Evolutionary conservation across 169 alveolate genomes (phyloP).

Genomic region (Plasmodium relictum): DNA sequence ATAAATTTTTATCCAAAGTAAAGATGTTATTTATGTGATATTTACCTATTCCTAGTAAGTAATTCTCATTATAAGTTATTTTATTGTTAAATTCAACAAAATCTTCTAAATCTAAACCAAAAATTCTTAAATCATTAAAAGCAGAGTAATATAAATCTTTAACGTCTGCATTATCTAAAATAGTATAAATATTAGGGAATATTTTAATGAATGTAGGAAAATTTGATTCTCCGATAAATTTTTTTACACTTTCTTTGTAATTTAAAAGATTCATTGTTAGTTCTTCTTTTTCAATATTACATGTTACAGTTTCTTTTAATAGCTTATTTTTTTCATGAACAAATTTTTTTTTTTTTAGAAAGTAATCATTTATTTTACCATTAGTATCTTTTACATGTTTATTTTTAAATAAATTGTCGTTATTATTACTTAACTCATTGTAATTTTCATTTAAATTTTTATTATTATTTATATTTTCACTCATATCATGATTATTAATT

Average conservation of each 20-base stretch:
- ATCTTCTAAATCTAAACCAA: slow-evolving; percentile 81
- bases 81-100: slow-evolving; percentile 78
- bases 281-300: slow-evolving; percentile 62
- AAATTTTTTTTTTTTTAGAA: background rate
- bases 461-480: background rate
- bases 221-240: slow-evolving; percentile 81
- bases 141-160: slow-evolving; percentile 71
- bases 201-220: slow-evolving; percentile 79
- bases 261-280: slow-evolving; percentile 60
- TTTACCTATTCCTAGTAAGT: slow-evolving; percentile 80
- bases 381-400: background rate
- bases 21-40: slow-evolving; percentile 77
- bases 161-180: slow-evolving; percentile 79
- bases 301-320: slow-evolving; percentile 38
- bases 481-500: too few relatives aligned
- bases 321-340: slow-evolving; percentile 6
- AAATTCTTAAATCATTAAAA: slow-evolving; percentile 77
- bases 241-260: slow-evolving; percentile 79
- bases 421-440: background rate
- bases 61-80: slow-evolving; percentile 71
- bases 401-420: background rate
- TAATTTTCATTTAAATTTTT: background rate
- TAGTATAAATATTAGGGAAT: slow-evolving; percentile 79
- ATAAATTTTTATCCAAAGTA: slow-evolving; percentile 69
- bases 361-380: background rate